Conservation (phyloP, 768 basidiomycete genomes). For the Podaxis mareebaensis region DNA sequence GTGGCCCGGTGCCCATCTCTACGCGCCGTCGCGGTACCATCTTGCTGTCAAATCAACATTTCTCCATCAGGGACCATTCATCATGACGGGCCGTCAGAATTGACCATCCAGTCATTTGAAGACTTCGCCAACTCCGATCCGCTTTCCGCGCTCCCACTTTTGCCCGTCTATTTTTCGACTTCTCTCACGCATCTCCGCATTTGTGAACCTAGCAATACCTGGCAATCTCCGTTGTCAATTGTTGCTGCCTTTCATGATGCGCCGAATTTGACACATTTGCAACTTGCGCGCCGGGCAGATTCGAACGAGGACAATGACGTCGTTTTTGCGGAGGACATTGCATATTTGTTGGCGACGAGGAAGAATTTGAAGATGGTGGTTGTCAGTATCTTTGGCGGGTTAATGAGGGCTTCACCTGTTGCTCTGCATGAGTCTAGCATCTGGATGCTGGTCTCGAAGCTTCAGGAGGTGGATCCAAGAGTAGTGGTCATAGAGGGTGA, state of each 20-base stretch:
- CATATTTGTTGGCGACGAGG: constrained; percentile 27
- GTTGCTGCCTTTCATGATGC: constrained; percentile 33
- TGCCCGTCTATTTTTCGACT: constrained; percentile 20
- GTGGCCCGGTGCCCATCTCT: constrained; percentile 35
- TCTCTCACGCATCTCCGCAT: constrained; percentile 38
- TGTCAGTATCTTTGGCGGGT: constrained; percentile 32
- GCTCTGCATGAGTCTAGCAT: constrained; percentile 26
- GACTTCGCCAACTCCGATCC: constrained; percentile 8
- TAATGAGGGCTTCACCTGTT: constrained; percentile 14
- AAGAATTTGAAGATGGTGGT: constrained; percentile 35
- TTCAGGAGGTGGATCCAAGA: constrained; percentile 25
- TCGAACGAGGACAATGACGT: constrained; percentile 44
- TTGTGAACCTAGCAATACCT: constrained; percentile 37
- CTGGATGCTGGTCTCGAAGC: constrained; percentile 25
- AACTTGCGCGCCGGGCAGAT: constrained; percentile 38
- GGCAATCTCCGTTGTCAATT: constrained; percentile 35
- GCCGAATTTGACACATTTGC: constrained; percentile 38
- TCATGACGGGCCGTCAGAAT: constrained; percentile 22
- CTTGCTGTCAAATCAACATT: constrained; percentile 20
- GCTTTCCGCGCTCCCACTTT: constrained; percentile 2
- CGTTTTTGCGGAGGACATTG: constrained; percentile 34
- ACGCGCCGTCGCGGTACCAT: constrained; percentile 30
- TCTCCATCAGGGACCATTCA: constrained; percentile 17
- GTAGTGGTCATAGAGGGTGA: constrained; percentile 25
- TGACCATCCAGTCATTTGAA: constrained; percentile 32